Evolutionary conservation across 805 yeast species (phyloP), one percentile per base, ranked within the genome.

Genomic region (Saccharomycopsis oosterbeekiorum): DNA sequence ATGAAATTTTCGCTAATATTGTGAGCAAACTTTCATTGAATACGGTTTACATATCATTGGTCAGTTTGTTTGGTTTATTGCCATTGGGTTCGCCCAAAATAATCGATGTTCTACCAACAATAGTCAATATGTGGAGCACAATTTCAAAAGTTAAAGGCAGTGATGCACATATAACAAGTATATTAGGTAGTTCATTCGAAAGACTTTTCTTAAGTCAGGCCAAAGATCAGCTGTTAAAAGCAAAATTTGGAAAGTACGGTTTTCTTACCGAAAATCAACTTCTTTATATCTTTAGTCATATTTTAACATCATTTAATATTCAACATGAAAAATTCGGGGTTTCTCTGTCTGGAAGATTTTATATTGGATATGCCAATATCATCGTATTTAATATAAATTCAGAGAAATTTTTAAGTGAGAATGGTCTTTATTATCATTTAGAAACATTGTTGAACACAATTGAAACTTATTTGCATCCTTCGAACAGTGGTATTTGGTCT

Each of bases 401-500:
- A 0, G 72, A 78, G 3, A 66, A 70, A 42, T 75, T 78, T 0
- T 66, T 60, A 36, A 56, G 50, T 74, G 41, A 55, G 1, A 76
- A 70, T 19, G 84, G 84, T 5, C 76, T 84, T 24, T 70, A 86
- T 66, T 81, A 77, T 17, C 75, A 79, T 57, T 68, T 92, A 4
- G 75, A 76, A 24, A 78, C 83, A 0, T 74, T 88, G 34, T 67
- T 87, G n/a, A 83, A 84, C 59, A 83, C 96, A 0, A 75, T 91
- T 5, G 86, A 82, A 64, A 88, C 97, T 19, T 89, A 86, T 72
- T 85, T 84, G 2, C 97, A 94, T 71, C 99, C 99, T 6, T 91
- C 98, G 0, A 92, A 92, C 70, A 72, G 78, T n/a, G 98, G 97
- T 0, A 79, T 80, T n/a, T 92, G 98, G 97, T 81, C 96, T 0